These are phyloP conservation scores for Sodiomyces alkalinus DNA, from an alignment of 2,329 filamentous ascomycete genomes.

Conservation along the genomic window DNA sequence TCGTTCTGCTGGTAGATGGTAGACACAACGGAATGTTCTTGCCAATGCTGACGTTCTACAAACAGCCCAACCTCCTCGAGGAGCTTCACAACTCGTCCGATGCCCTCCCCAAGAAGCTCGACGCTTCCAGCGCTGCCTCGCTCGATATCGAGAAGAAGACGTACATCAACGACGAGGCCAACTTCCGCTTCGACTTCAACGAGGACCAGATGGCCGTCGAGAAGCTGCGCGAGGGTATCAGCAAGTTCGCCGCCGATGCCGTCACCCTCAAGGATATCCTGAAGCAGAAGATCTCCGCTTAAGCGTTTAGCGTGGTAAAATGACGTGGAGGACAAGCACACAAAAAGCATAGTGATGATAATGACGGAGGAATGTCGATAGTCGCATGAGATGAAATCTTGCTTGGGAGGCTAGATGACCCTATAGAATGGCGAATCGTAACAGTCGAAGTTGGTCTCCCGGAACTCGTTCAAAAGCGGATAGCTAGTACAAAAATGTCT, in stretches of 20 bases:
- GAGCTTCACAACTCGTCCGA: slow-evolving; percentile 76
- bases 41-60: slow-evolving; percentile 1
- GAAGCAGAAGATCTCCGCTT: slow-evolving; percentile 59
- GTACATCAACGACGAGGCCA: slow-evolving; percentile 79
- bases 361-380: too few relatives aligned
- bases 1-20: too few relatives aligned
- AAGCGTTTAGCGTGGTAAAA: slow-evolving; percentile 16
- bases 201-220: slow-evolving; percentile 98
- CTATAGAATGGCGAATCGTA: too few relatives aligned
- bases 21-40: too few relatives aligned
- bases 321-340: too few relatives aligned
- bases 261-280: slow-evolving; percentile 86
- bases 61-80: slow-evolving; percentile 79
- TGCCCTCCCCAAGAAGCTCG: slow-evolving; percentile 82
- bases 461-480: too few relatives aligned
- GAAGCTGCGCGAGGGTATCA: slow-evolving; percentile 98
- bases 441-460: too few relatives aligned
- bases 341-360: too few relatives aligned
- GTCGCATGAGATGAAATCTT: too few relatives aligned
- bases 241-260: slow-evolving; percentile 95
- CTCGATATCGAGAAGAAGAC: slow-evolving; percentile 75
- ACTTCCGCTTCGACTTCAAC: slow-evolving; percentile 99
- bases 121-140: slow-evolving; percentile 46
- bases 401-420: too few relatives aligned
- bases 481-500: too few relatives aligned